Evolutionary conservation across 192 early-diverging fungal genomes (phyloP), one percentile per base, ranked within the genome.

Genomic region (Glomus cerebriforme): DNA sequence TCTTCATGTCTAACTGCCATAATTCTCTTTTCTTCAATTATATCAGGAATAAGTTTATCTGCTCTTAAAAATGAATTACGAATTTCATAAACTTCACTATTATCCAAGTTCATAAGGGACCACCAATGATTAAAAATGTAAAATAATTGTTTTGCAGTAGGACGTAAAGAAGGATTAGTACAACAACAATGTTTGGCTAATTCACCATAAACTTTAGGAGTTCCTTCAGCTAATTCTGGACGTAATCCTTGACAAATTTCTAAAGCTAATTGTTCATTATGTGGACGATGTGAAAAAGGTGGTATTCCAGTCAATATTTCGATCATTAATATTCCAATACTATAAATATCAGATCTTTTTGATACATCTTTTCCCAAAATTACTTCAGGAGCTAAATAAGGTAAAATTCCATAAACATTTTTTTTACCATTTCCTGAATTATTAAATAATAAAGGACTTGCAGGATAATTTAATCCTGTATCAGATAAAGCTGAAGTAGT

Each of bases 321-420:
- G 2, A 31, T n/a, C 73, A 74, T 74, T 22, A 74, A 27, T 27
- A 74, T 74, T 35, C 73, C 73, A 59, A 74, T 17, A 35, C 54
- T 60, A n/a, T 60, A 74, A 22, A 74, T 26, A 60, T 74, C 73
- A 2, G 73, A 74, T 34, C 10, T 6, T 26, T 75, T 60, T 3
- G 29, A 60, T 7, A 37, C 5, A 3, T 7, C n/a, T 22, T 62
- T 62, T 59, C 58, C 59, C 26, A 39, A 9, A 17, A 75, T 32
- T 5, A 60, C 58, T 75, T 75, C 73, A 9, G 73, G 73, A 15
- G 73, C 73, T 8, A 75, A 37, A 35, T 34, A 75, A 54, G 73
- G 73, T 39, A 75, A 60, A 9, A 75, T 59, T 60, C 73, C 73
- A 59, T 59, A 74, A 9, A 59, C 19, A 24, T 19, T 34, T 3